Percentiles rank a stretch among this genome's conserved stretches.
Conservation (phyloP, 2,329 filamentous ascomycete species). For the Stemphylium lycopersici region DNA sequence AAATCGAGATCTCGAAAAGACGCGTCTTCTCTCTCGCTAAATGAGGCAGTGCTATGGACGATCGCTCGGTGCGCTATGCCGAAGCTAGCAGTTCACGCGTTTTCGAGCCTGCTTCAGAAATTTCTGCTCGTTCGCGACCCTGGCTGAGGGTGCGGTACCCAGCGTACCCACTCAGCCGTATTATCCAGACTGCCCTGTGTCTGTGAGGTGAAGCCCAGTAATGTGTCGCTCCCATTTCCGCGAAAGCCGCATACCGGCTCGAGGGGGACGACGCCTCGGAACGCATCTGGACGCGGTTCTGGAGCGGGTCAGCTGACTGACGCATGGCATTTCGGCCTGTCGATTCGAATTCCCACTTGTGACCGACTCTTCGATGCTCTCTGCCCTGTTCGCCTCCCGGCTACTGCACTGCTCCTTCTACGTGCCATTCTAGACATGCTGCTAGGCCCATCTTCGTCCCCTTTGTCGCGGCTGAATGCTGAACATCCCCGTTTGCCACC, state of each 20-base stretch:
- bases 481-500: constrained; percentile 8
- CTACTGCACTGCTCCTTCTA: not conserved
- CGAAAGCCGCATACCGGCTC: constrained; percentile 3
- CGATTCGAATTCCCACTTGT: constrained; percentile 13
- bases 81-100: constrained; percentile 8
- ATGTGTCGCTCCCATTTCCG: constrained; percentile 9
- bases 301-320: constrained; percentile 6
- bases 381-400: constrained; percentile 2
- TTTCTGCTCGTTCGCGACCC: constrained; percentile 5
- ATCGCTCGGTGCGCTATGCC: constrained; percentile 8
- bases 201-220: not conserved
- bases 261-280: not conserved
- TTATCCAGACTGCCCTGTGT: not conserved
- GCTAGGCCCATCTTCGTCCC: constrained; percentile 4
- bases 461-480: not conserved
- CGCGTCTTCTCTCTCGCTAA: too few species aligned
- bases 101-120: not conserved
- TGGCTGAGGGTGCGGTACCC: constrained; percentile 2
- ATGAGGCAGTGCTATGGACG: not conserved
- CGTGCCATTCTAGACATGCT: constrained; percentile 3
- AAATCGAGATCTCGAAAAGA: not conserved
- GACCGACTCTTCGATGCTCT: not conserved
- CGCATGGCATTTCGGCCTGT: constrained; percentile 6
- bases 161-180: not conserved
- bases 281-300: not conserved